A percentile compares a stretch with the other conserved stretches of the same genome.
Conservation (phyloP, 495 filamentous ascomycete genomes). For the Xylaria intraflava region DNA sequence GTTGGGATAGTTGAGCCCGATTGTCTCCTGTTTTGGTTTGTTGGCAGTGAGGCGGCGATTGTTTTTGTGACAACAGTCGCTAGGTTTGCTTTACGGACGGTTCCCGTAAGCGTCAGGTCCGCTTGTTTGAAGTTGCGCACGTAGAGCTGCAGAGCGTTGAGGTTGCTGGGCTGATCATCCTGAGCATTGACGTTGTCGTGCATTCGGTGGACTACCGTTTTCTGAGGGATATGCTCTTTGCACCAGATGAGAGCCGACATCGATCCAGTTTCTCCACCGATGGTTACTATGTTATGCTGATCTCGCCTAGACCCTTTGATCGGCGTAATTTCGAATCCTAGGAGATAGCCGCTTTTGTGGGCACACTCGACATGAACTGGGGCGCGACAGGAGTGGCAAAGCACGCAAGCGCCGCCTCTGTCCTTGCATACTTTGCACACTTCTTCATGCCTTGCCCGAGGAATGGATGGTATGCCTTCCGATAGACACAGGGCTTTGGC, state of each 20-base stretch:
- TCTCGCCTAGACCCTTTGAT: constrained; percentile 83
- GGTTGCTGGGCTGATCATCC: constrained; percentile 38
- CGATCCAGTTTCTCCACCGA: constrained; percentile 69
- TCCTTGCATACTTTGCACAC: constrained; percentile 80
- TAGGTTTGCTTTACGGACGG: constrained; percentile 73
- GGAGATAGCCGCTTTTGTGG: constrained; percentile 67
- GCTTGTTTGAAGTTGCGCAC: constrained; percentile 89
- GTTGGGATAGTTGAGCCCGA: constrained; percentile 28
- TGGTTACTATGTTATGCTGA: constrained; percentile 60
- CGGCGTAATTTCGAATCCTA: constrained; percentile 86
- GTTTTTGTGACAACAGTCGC: constrained; percentile 37
- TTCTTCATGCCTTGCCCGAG: constrained; percentile 58
- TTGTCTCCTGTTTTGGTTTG: constrained; percentile 29
- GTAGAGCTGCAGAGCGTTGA: constrained; percentile 77
- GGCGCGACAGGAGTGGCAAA: constrained; percentile 73
- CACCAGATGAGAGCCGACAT: constrained; percentile 83
- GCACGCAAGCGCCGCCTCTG: constrained; percentile 66
- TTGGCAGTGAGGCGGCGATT: constrained; percentile 20
- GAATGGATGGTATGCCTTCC: constrained; percentile 80
- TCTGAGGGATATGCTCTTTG: constrained; percentile 68
- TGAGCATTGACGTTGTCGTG: constrained; percentile 60
- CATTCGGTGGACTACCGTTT: constrained; percentile 67
- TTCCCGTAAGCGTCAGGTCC: constrained; percentile 81
- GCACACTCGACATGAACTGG: constrained; percentile 88
- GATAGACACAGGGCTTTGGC: constrained; percentile 71